Conservation (phyloP, 179 eudicot genomes). For the Heliamphora pulchella region DNA sequence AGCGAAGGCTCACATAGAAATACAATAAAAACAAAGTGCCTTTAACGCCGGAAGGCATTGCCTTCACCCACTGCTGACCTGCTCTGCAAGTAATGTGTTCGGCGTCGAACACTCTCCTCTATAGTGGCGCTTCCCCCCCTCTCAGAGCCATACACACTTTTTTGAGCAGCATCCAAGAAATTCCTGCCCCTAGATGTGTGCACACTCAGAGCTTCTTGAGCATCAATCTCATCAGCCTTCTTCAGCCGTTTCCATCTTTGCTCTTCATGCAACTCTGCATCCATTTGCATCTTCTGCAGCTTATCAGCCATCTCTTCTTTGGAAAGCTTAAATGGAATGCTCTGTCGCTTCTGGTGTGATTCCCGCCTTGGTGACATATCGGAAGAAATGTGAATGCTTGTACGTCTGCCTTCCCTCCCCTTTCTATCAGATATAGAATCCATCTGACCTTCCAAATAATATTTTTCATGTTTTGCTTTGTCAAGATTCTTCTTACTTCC, state of each 20-base stretch:
- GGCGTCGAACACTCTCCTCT: slow-evolving; percentile 90
- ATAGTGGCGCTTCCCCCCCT: slow-evolving; percentile 84
- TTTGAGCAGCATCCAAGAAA: slow-evolving; percentile 65
- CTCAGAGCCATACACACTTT: slow-evolving; percentile 83
- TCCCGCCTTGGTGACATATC: slow-evolving; percentile 33
- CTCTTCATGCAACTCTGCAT: slow-evolving; percentile 89
- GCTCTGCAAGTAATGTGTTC: slow-evolving; percentile 70
- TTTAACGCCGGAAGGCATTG: slow-evolving; percentile 79
- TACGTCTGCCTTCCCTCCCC: slow-evolving; percentile 19
- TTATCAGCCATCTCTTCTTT: slow-evolving; percentile 86
- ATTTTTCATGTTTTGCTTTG: slow-evolving; percentile 23
- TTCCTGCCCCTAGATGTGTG: slow-evolving; percentile 35
- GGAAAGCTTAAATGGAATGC: slow-evolving; percentile 47
- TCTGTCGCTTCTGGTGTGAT: slow-evolving; percentile 36
- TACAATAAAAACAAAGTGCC: not conserved
- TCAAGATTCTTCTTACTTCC: slow-evolving; percentile 25
- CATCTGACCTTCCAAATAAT: slow-evolving; percentile 13
- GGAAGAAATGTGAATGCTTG: slow-evolving; percentile 19
- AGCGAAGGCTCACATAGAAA: not conserved
- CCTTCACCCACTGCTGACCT: slow-evolving; percentile 50
- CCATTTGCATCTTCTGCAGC: slow-evolving; percentile 78
- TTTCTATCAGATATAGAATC: slow-evolving; percentile 17
- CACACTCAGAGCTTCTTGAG: slow-evolving; percentile 45
- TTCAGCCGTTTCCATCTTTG: slow-evolving; percentile 83
- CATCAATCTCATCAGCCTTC: slow-evolving; percentile 81